Conservation (phyloP, 129 eudicot species). For the Lactuca sativa region DNA sequence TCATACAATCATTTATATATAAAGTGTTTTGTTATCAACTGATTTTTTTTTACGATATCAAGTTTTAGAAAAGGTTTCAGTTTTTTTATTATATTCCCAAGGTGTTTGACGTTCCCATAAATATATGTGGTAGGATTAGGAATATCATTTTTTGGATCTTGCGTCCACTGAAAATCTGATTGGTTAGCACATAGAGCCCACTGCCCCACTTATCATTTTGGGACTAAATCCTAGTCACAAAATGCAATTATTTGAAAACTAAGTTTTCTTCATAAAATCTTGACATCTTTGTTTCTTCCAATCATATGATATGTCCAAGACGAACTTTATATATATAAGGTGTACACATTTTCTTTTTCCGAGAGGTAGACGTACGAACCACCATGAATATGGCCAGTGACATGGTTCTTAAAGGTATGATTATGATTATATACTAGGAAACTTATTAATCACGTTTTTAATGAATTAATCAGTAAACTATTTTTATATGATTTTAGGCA, state of each 20-base stretch:
- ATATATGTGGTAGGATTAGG: slow-evolving; percentile 29
- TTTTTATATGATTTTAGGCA: no score
- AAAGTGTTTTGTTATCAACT: no score
- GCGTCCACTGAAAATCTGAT: slow-evolving; percentile 8
- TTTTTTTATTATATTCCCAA: not conserved
- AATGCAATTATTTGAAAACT: not conserved
- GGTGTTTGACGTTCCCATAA: slow-evolving; percentile 2
- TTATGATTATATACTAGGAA: no score
- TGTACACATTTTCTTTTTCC: not conserved
- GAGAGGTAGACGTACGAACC: not conserved
- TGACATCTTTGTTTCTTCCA: not conserved
- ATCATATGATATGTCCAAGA: not conserved
- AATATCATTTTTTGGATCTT: slow-evolving; percentile 19
- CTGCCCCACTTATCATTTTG: slow-evolving; percentile 15
- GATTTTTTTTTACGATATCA: no score
- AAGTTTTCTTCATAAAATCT: not conserved
- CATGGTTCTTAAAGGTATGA: no score
- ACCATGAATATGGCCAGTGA: no score
- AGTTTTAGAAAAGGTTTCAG: no score
- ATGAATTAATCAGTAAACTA: no score
- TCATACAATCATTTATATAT: no score
- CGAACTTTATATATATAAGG: not conserved
- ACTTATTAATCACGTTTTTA: no score
- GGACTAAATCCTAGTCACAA: not conserved
- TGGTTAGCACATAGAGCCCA: slow-evolving; percentile 2